Base-by-base conservation (phyloP, 2,329 filamentous ascomycete genomes). In the Botrytis hyacinthi region DNA sequence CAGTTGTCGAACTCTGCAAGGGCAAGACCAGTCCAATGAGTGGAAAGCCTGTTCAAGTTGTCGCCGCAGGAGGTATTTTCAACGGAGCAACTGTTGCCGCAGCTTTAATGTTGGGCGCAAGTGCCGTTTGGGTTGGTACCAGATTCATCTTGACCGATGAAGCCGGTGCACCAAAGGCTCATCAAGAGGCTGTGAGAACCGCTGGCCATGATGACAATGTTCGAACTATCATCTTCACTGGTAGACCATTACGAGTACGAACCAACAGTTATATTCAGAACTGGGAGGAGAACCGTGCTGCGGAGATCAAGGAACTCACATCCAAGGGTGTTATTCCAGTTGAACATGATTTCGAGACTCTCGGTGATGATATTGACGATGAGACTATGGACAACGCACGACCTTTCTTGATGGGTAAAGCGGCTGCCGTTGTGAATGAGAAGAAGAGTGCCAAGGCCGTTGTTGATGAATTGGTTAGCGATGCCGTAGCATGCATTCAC, bases 161-260 rank as follows among this genome's bases (percentile, higher is more conserved):
- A 87, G 96, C 96, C 73, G 95, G 96, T 81, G 96, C 96, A 18
- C 93, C 96, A 78, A 91, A 94, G 83, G 89, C 93, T 65, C 95
- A 99, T 88, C 96, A 98, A 86, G 95, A 99, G 82, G 94, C 95
- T 75, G 96, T 99, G 78, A 90, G 90, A 81, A 98, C 95, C 61
- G 90, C 96, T 70, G 90, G 93, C 78, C 97, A 96, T 83, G 94
- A 98, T 84, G 96, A 99, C 85, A 99, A 97, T 81, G 86, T 98
- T 82, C 93, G 94, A 82, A 99, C 96, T 68, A 93, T 98, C 83
- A 99, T 99, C 86, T 99, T 98, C 89, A 99, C 96, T 73, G 96
- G 96, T 73, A 93, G 96, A 74, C 96, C 96, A 51, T 87, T 99
- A 81, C 93, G 96, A 78, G 96, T 99, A 74, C 92, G 95, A 82